Evolutionary conservation across 2,329 filamentous ascomycete genomes (phyloP), one percentile per base, ranked within the genome.

Genomic region (Aspergillus fumigatiaffinis): DNA sequence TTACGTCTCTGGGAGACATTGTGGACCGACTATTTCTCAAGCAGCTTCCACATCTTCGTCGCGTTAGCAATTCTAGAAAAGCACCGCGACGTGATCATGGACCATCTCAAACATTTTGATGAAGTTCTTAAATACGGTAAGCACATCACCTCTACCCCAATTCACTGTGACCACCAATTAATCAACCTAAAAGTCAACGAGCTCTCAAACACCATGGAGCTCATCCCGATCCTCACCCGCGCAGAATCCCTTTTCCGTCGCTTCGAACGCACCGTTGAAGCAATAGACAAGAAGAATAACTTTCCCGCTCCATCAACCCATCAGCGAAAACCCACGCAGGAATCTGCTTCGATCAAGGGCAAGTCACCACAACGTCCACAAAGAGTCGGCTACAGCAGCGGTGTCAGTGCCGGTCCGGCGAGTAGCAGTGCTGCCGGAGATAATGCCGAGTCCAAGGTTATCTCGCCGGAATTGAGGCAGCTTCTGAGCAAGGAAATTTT

Each of bases 21-120:
- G 2, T 99, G 95, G 94, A 97, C 94, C 1, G 94, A 99, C 72
- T 94, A 88, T 66, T 76, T 91, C 59, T 92, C 85, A 68, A 90
- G 90, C 66, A 92, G 90, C 70, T 99, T 97, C 76, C 94, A 97
- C 71, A 80, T 99, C 14, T 99, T 99, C 71, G 82, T 99, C 60
- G 94, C 95, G 0, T 77, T 99, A 46, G 93, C 94, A 0, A 96
- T 99, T 42, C 76, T 99, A 25, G 94, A 99, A 74, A 96, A 95
- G 76, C 94, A 97, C 68, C 81, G 93, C n/a, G 89, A 93, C 69
- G 89, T 97, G 12, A 97, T 99, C 60, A 96, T 99, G 88, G 86
- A 89, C 55, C 94, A 99, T 74, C 79, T 99, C 26, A 85, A 91
- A 70, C 90, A 93, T 66, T 99, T 99, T 76, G 94, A 99, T 63